Evolutionary conservation across 78 protist genomes (phyloP), one percentile per base, ranked within the genome.

Genomic region (Chrysochromulina tobinii): DNA sequence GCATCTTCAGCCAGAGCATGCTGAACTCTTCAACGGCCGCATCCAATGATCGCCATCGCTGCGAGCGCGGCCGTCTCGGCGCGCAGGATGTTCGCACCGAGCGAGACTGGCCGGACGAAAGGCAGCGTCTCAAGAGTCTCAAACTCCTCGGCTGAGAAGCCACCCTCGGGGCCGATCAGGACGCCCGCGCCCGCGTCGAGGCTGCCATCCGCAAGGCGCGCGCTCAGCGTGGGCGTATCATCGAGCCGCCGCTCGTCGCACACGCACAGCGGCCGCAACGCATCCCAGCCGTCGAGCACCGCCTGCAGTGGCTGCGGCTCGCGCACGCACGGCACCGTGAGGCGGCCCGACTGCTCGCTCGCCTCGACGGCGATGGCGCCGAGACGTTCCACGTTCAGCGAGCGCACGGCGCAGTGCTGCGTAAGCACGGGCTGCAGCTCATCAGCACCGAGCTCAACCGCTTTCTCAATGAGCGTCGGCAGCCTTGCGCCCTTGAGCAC

Each of bases 101-200:
- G 87, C 21, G 50, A 7, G 27, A 79, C 83, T 1, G 21, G 21
- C 27, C 20, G 4, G 18, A 54, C 61, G 6, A 9, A 0, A 0
- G 11, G 23, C 25, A 14, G 3, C 21, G 14, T 50, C 17, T 1
- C 7, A 15, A 75, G n/a, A 9, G 57, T 20, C 57, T 14, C 48
- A 18, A 50, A 79, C 58, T 79, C 87, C 0, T 21, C 87, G 9
- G 61, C 3, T 0, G 61, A 54, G 17, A 79, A 54, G n/a, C 87
- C 87, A 5, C 87, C 87, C 50, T 79, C 87, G 1, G 87, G 87
- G 0, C 87, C 87, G 51, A 79, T 17, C 8, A 79, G 87, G 20
- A 79, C 14, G 9, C 87, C 64, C 9, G 48, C 38, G 73, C 17
- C 38, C 9, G 25, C 48, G 48, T 25, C 38, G 38, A 7, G 18